A percentile compares a stretch with the other conserved stretches of the same genome.
These are phyloP conservation scores for Astrephomene gubernaculifera DNA, from an alignment of 139 green algal species.

Conservation along the genomic window DNA sequence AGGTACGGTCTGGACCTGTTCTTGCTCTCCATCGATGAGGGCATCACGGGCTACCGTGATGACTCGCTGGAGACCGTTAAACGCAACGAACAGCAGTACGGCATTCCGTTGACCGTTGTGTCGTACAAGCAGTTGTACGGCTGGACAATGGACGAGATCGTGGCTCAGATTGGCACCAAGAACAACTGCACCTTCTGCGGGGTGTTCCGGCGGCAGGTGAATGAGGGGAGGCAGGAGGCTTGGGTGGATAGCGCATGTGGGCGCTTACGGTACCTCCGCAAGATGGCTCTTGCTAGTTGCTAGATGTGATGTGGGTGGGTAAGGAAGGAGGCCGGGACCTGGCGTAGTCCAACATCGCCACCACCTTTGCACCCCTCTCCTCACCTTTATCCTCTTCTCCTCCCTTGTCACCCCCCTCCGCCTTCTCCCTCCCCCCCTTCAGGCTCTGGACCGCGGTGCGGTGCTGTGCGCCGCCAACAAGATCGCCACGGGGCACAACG, in stretches of 20 bases:
- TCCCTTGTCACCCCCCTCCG: too few species aligned
- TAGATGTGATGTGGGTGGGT: too few species aligned
- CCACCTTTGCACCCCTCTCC: too few species aligned
- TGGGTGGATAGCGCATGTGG: too few species aligned
- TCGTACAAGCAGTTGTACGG: conserved; percentile 97
- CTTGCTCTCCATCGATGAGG: conserved; percentile 97
- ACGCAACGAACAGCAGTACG: conserved; percentile 90
- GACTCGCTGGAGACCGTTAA: conserved; percentile 97
- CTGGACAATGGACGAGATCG: conserved; percentile 99
- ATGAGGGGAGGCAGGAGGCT: too few species aligned
- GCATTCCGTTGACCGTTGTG: conserved; percentile 87
- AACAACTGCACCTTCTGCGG: conserved; percentile 99
- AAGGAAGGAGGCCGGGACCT: too few species aligned
- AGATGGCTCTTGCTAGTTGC: too few species aligned
- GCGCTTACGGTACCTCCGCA: too few species aligned
- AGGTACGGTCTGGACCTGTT: conserved; percentile 96
- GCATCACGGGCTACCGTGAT: conserved; percentile 96
- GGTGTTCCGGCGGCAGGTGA: conserved; percentile 87
- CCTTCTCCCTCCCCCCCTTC: too few species aligned
- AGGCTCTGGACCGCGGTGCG: conserved; percentile 94
- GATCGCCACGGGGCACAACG: conserved; percentile 93
- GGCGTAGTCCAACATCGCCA: too few species aligned
- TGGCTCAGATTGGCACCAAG: conserved; percentile 86
- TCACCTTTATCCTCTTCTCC: too few species aligned
- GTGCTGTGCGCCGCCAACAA: conserved; percentile 77